Evolutionary conservation across 179 eudicot species (phyloP).

Genomic region (Amaranthus tricolor): DNA sequence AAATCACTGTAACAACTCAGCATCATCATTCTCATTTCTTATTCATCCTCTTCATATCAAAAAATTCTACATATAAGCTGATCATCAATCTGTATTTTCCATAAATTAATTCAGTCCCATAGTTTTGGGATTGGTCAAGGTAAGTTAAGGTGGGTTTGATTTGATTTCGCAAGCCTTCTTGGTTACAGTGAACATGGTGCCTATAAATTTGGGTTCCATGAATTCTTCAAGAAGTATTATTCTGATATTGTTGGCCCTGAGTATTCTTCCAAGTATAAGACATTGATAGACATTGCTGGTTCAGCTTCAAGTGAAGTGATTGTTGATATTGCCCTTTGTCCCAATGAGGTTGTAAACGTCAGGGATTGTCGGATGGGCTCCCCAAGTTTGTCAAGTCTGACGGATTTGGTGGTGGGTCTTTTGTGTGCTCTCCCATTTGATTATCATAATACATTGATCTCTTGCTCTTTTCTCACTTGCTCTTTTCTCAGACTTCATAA

Average conservation of each 20-base stretch:
- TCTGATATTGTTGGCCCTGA: constrained; percentile 77
- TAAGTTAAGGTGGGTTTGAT: too few relatives aligned
- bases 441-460: not conserved
- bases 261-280: constrained; percentile 59
- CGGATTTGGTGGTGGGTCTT: constrained; percentile 53
- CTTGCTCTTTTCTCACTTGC: not conserved
- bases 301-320: constrained; percentile 78
- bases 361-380: constrained; percentile 72
- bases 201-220: constrained; percentile 53
- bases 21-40: too few relatives aligned
- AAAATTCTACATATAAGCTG: too few relatives aligned
- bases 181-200: constrained; percentile 84
- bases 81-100: too few relatives aligned
- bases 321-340: constrained; percentile 77
- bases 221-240: constrained; percentile 49
- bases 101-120: too few relatives aligned
- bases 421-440: constrained; percentile 7
- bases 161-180: constrained; percentile 17
- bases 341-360: constrained; percentile 82
- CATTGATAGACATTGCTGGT: constrained; percentile 63
- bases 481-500: not conserved
- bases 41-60: too few relatives aligned
- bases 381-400: constrained; percentile 63
- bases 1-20: too few relatives aligned
- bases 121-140: too few relatives aligned